Base-by-base conservation (phyloP, 495 filamentous ascomycete species). In the Daldinia bambusicola region DNA sequence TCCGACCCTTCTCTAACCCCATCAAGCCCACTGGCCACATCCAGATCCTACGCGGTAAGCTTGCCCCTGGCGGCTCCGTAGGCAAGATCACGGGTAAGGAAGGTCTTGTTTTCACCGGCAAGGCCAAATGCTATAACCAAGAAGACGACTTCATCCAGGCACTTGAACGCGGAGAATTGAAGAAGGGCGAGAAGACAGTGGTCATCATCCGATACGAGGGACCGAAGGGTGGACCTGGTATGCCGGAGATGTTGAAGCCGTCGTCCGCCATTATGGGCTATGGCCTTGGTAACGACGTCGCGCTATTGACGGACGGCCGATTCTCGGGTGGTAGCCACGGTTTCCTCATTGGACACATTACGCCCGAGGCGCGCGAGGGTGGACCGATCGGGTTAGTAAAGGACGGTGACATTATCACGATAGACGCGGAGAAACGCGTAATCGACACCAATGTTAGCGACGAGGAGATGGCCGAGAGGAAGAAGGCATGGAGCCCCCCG, bases 11-110 rank as follows among this genome's bases (percentile, higher is more conserved):
- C 66, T 91, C 86, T 79, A 89, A 97, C 79, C 96, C 95, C 26
- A 95, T 99, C 86, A 98, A 99, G 83, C 69, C 83, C 31, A 97
- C 93, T 3, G 95, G 95, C 56, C 95, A 98, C 81, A 97, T 99
- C 77, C 94, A 97, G 82, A 99, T 99, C 78, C 88, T 99, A 18
- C 91, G 94, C 58, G 95, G 95, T 37, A 91, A 90, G 6, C 87
- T 99, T 31, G 93, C 95, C 2, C 95, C 95, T 1, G 95, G 91
- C 65, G 95, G 95, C 57, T 91, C 88, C 69, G 95, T 99, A 13
- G 95, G 95, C 67, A 99, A 99, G 85, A 99, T 99, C 80, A 99
- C 95, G 8, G 95, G 95, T 66, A 99, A 99, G 82, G 95, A 99
- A 79, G 95, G 95, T 20, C 86, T 90, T n/a, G 79, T 83, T 8